These are phyloP conservation scores for Pseudoturritis turrita DNA, from an alignment of 345 rosid genomes.

Conservation along the genomic window DNA sequence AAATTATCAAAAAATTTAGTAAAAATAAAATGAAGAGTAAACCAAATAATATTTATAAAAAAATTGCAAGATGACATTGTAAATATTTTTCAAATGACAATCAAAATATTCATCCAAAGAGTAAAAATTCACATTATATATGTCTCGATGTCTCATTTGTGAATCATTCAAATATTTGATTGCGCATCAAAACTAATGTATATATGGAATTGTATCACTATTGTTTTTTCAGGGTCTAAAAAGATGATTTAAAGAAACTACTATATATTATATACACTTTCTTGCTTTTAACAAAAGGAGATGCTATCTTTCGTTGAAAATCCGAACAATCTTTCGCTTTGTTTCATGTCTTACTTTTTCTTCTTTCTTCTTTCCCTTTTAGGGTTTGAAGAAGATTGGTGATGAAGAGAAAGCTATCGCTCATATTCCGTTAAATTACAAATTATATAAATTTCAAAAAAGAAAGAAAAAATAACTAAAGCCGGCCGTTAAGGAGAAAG, in stretches of 20 bases:
- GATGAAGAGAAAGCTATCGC: slow-evolving; percentile 14
- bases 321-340: slow-evolving; percentile 33
- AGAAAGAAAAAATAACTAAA: slow-evolving; percentile 3
- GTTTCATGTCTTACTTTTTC: slow-evolving; percentile 32
- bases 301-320: slow-evolving; percentile 36
- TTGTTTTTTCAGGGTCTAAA: slow-evolving; percentile 10
- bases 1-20: no score
- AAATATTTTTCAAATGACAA: neutral
- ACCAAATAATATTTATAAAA: neutral
- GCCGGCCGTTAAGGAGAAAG: slow-evolving; percentile 37
- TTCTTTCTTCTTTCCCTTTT: slow-evolving; percentile 27
- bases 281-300: slow-evolving; percentile 33
- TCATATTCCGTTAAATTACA: slow-evolving; percentile 16
- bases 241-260: slow-evolving; percentile 4
- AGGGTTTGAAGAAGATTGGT: slow-evolving; percentile 34
- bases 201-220: neutral
- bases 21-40: neutral
- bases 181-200: neutral
- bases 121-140: neutral
- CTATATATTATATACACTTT: slow-evolving; percentile 28
- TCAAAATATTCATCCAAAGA: neutral
- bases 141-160: neutral
- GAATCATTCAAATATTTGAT: neutral
- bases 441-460: neutral
- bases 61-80: neutral